Evolutionary conservation across 768 basidiomycete genomes (phyloP).

Genomic region (Pilatotrama ljubarskyi): DNA sequence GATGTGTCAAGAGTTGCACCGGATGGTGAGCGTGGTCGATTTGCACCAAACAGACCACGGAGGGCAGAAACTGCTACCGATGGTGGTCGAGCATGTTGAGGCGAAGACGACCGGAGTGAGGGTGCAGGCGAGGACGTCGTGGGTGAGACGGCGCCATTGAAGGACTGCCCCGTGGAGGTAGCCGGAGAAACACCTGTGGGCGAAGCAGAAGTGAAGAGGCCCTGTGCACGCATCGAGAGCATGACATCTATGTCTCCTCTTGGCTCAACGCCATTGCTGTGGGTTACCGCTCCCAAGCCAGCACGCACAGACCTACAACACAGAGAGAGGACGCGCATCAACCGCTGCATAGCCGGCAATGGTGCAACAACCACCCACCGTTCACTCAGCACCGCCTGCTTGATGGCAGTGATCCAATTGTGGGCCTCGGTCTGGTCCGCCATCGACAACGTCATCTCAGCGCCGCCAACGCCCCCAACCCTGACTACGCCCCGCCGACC

Average conservation of each 20-base stretch:
- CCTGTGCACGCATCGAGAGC: constrained; percentile 75
- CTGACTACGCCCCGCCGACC: constrained; percentile 59
- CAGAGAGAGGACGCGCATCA: constrained; percentile 1
- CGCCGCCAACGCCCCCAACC: constrained; percentile 53
- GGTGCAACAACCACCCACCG: constrained; percentile 42
- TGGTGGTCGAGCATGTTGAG: constrained; percentile 14
- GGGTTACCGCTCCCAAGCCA: constrained; percentile 54
- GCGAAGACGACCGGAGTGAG: constrained; percentile 24
- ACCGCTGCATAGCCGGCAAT: background rate
- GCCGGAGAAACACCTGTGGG: background rate
- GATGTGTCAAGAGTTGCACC: constrained; percentile 26
- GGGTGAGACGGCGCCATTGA: constrained; percentile 26
- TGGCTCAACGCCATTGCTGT: constrained; percentile 53
- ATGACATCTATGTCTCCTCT: constrained; percentile 83
- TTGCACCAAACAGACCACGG: constrained; percentile 54
- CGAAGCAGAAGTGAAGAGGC: constrained; percentile 44
- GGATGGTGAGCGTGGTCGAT: constrained; percentile 59
- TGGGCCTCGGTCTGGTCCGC: constrained; percentile 61
- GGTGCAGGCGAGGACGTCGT: constrained; percentile 29
- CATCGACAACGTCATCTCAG: constrained; percentile 53
- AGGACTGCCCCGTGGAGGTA: background rate
- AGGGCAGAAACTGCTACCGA: constrained; percentile 52
- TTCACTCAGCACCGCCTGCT: constrained; percentile 69
- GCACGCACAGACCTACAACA: constrained; percentile 62
- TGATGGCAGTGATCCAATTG: constrained; percentile 75